Evolutionary conservation across 179 eudicot genomes (phyloP).

Genomic region (Silene vulgaris): DNA sequence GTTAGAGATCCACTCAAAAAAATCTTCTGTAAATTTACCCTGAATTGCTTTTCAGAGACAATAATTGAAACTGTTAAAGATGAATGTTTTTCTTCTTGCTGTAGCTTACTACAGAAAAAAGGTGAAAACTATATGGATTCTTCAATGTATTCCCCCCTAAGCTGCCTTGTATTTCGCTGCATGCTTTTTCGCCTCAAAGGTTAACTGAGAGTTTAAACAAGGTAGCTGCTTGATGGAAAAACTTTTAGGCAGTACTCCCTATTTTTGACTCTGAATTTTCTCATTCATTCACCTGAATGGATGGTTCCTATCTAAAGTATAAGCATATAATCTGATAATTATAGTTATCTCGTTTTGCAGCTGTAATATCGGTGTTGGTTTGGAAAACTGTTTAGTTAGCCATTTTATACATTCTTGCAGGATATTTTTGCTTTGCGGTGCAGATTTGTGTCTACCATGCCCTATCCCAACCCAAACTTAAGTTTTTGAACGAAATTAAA

Average conservation of each 20-base stretch:
- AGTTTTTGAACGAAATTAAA: background rate
- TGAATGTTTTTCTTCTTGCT: slow-evolving; percentile 9
- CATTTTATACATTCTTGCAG: slow-evolving; percentile 4
- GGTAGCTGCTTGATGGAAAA: background rate
- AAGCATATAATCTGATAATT: slow-evolving; percentile 11
- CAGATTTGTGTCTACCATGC: slow-evolving; percentile 20
- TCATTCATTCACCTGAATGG: slow-evolving; percentile 10
- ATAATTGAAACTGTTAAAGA: slow-evolving; percentile 7
- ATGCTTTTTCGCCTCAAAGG: background rate
- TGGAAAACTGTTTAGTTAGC: slow-evolving; percentile 6
- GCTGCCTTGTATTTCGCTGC: background rate
- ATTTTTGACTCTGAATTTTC: background rate
- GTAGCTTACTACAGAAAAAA: background rate
- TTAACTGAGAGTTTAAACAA: background rate
- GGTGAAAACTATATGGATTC: background rate
- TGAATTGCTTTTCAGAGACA: slow-evolving; percentile 9
- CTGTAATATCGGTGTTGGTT: background rate
- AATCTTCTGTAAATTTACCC: slow-evolving; percentile 7
- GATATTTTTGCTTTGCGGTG: slow-evolving; percentile 10
- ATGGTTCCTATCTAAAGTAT: slow-evolving; percentile 10
- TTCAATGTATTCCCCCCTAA: background rate
- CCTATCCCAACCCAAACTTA: slow-evolving; percentile 7
- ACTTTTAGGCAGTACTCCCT: background rate
- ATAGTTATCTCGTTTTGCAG: background rate
- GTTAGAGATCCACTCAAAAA: slow-evolving; percentile 7